Base-by-base conservation (phyloP, 2,329 filamentous ascomycete species). In the Thermochaetoides dissita region DNA sequence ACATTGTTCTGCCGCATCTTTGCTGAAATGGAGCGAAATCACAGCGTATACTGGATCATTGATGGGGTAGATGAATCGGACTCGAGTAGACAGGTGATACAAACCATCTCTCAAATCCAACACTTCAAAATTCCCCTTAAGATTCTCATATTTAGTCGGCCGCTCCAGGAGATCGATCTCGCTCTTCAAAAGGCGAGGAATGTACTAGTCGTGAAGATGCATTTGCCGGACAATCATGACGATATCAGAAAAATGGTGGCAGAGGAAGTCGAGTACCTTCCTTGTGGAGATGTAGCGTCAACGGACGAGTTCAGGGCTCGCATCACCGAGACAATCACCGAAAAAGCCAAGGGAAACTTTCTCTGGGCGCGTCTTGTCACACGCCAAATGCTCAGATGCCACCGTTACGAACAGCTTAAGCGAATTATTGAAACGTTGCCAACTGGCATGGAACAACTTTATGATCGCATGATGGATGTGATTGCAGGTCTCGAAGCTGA, bases 301-400 rank as follows among this genome's bases (percentile, higher is more conserved):
- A 39, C 41, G 7, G 46, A 50, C 9, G 38, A 44, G 8, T 49
- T 52, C 36, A 52, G 49, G 32, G 32, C 35, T 9, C 32, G 40
- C 11, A 37, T 37, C 8, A 38, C 44, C 36, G 17, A 44, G 3
- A 39, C 48, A 12, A 41, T 51, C 6, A 35, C 38, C 1, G 36
- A 32, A 4, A 46, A 47, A n/a, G 49, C 50, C 0, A 42, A 53
- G 7, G 47, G 49, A 4, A 53, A 51, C 34, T 53, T 52, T 34
- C 42, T 52, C 7, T 52, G 50, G 51, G 46, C 45, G 1, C 44
- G 41, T 10, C 47, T 53, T 2, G 49, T 51, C 0, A 36, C 46
- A 2, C 45, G 49, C 6, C 41, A 42, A 1, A 37, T 53, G n/a
- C 33, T 48, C 4, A 40, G 39, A 10, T 53, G 51, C 11, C 51